phyloP scores from a whole-genome alignment of 202 grass and related monocot genomes.

The Musa balbisiana region DNA sequence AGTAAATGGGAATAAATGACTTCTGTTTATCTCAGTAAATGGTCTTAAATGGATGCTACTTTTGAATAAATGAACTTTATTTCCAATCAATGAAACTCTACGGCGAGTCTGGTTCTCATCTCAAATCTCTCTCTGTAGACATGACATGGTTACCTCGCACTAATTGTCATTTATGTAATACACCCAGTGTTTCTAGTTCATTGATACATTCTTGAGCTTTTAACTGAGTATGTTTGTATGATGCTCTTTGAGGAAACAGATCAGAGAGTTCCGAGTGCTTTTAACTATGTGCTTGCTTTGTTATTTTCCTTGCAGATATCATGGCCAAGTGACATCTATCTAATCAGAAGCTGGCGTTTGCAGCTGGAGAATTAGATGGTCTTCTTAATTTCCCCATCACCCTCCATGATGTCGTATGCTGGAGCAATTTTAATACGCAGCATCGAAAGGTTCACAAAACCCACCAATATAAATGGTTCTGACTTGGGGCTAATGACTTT shows the following conservation, averaged over 20 bases:
- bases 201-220: no score
- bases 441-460: neutral
- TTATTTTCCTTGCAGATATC: no score
- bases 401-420: neutral
- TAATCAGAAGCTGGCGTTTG: no score
- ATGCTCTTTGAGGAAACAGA: no score
- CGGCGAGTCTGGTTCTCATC: neutral
- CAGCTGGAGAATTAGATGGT: neutral
- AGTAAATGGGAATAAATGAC: constrained; percentile 24
- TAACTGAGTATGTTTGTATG: no score
- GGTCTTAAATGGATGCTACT: constrained; percentile 20
- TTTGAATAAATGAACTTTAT: constrained; percentile 21
- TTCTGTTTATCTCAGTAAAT: constrained; percentile 22
- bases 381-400: neutral
- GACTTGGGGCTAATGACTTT: neutral
- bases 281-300: no score
- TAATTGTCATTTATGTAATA: neutral
- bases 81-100: constrained; percentile 18
- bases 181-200: neutral
- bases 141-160: constrained; percentile 1
- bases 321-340: no score
- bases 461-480: neutral
- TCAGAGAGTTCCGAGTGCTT: no score
- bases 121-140: neutral
- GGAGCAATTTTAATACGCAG: neutral